phyloP scores from a whole-genome alignment of 148 eudicot genomes.

The Hydrangea macrophylla region DNA sequence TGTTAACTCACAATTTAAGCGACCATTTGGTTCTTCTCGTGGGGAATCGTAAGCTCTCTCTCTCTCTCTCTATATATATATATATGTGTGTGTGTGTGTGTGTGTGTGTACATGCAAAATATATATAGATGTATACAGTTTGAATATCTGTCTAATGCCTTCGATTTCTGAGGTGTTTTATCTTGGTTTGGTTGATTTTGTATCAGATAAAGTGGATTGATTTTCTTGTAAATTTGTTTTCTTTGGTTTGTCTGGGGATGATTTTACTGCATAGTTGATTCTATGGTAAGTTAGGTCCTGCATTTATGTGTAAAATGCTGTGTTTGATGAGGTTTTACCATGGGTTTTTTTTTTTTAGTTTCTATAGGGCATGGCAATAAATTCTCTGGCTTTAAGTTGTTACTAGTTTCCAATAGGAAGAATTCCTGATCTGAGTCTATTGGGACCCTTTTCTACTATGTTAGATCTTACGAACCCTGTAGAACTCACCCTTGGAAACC shows the following conservation, averaged over 20 bases:
- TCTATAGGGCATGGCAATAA: background rate
- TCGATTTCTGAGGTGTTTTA: background rate
- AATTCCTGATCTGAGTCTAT: no score
- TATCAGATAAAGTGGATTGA: constrained; percentile 8
- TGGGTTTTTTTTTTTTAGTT: constrained; percentile 2
- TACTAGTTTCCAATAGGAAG: background rate
- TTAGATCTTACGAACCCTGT: no score
- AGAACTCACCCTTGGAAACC: no score
- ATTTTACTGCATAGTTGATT: constrained; percentile 6
- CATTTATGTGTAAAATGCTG: background rate
- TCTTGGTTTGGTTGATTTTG: constrained; percentile 12
- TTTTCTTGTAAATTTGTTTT: background rate
- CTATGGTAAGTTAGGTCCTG: background rate
- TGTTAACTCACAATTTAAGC: constrained; percentile 59
- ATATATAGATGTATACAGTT: no score
- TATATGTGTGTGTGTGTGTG: no score
- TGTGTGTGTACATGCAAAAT: no score
- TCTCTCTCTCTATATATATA: background rate
- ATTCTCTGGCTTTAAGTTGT: constrained; percentile 1
- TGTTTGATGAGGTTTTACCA: background rate
- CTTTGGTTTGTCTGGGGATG: background rate
- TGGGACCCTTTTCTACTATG: background rate
- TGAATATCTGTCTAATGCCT: no score
- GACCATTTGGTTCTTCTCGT: constrained; percentile 63
- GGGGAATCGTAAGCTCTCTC: constrained; percentile 67